Evolutionary conservation across 23 red algal species (phyloP), one percentile per base, ranked within the genome.

Genomic region (Pyropia haitanensis): DNA sequence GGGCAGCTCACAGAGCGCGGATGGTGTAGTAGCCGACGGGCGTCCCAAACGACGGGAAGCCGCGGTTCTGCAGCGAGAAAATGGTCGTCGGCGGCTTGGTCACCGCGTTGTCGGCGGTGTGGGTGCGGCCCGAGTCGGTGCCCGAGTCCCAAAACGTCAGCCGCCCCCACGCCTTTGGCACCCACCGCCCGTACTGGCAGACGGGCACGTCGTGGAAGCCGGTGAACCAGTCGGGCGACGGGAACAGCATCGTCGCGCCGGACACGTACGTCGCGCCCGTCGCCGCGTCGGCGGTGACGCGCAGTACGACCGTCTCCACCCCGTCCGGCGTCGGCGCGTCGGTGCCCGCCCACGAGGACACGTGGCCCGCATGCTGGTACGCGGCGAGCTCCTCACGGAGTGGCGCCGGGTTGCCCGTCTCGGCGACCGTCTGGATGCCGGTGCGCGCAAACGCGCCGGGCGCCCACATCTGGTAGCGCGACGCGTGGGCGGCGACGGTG

Each of bases 181-280:
- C 24, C 24, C 29, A 60, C 29, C 29, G 24, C 29, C 57, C 57
- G 39, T 13, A 9, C 4, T 9, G 39, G 39, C 39, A 46, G 0
- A 29, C 29, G 5, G 24, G 24, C 5, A 60, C 12, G 29, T 4
- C 57, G 24, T 60, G 8, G 12, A 60, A 27, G 29, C 57, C 57
- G 3, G 57, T 60, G 57, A 60, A 60, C 57, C 57, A 60, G 57
- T 60, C 57, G 57, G 57, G 57, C 24, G 24, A 27, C 24, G 57
- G 57, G 9, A 60, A 60, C 24, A 60, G 29, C 57, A 60, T 60
- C 24, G 57, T 27, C 24, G 29, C 29, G 5, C 24, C 57, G 5
- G 57, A 60, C 24, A 60, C 29, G 57, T 60, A 60, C 29, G 14
- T 9, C 24, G 24, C 24, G 0, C 24, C 57, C 6, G 24, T 29